phyloP scores from a whole-genome alignment of 179 eudicot species.

The Heliamphora pulchella region DNA sequence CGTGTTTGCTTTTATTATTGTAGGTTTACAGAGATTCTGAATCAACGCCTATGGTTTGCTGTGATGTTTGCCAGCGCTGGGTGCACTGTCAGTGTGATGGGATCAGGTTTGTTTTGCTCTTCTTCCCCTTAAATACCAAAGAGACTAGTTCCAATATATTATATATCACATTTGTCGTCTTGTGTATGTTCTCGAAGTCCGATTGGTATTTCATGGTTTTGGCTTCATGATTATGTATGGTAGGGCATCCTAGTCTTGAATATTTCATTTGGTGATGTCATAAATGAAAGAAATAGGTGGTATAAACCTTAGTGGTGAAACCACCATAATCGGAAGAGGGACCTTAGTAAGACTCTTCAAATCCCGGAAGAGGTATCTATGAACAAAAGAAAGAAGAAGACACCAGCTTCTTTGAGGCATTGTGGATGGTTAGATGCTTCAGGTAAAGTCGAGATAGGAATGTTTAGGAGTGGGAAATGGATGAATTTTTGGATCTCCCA shows the following conservation, averaged over 20 bases:
- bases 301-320: not conserved
- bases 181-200: not conserved
- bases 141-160: conserved; percentile 1
- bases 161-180: not conserved
- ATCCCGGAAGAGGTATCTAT: not conserved
- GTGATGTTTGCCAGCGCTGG: conserved; percentile 96
- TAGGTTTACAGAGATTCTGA: conserved; percentile 97
- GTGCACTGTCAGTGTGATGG: conserved; percentile 91
- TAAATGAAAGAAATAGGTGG: not conserved
- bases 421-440: no score
- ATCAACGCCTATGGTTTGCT: conserved; percentile 98
- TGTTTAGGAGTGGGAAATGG: no score
- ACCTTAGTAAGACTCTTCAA: not conserved
- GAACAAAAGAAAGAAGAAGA: not conserved
- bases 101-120: conserved; percentile 51
- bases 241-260: not conserved
- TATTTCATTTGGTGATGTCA: not conserved
- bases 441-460: no score
- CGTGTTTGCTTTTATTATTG: conserved; percentile 16
- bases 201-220: not conserved
- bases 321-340: not conserved
- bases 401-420: not conserved
- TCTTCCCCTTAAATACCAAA: not conserved
- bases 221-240: not conserved
- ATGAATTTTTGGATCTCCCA: no score